A percentile compares a stretch with the other conserved stretches of the same genome.
These are phyloP conservation scores for Coemansia sp. DNA, from an alignment of 192 early-diverging fungal species.

Conservation along the genomic window DNA sequence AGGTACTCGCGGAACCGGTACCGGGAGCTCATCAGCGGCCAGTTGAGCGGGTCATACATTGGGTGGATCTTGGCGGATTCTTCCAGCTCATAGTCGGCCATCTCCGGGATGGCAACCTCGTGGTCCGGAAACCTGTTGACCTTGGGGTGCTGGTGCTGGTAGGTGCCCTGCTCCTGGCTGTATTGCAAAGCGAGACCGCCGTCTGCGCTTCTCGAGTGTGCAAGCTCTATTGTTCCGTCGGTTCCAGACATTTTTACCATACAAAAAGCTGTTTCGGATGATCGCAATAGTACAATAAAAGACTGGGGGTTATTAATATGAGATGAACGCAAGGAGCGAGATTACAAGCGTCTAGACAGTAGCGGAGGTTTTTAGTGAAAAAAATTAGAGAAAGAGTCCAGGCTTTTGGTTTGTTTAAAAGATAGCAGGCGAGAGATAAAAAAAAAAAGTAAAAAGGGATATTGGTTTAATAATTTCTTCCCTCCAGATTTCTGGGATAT, in stretches of 20 bases:
- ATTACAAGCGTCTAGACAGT: background rate
- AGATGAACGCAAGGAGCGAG: background rate
- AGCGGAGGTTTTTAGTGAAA: background rate
- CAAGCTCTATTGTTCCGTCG: conserved; percentile 3
- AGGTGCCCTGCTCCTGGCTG: background rate
- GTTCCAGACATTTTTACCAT: background rate
- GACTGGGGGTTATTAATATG: no score
- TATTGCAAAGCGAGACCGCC: background rate
- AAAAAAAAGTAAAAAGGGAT: no score
- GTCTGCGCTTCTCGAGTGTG: background rate
- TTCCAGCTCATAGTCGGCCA: conserved; percentile 49
- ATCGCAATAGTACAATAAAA: background rate
- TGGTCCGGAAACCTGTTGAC: conserved; percentile 33
- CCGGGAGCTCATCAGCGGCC: conserved; percentile 39
- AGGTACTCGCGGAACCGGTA: conserved; percentile 61
- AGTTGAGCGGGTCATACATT: conserved; percentile 51
- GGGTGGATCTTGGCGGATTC: conserved; percentile 31
- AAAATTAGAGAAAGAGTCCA: background rate
- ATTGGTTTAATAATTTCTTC: background rate
- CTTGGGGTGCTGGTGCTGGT: conserved; percentile 49
- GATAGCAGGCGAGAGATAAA: background rate
- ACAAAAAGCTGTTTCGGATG: background rate
- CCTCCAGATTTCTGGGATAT: background rate
- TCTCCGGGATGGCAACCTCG: conserved; percentile 39
- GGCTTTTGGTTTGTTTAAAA: background rate